Evolutionary conservation across 345 rosid genomes (phyloP).

Genomic region (Moringa oleifera): DNA sequence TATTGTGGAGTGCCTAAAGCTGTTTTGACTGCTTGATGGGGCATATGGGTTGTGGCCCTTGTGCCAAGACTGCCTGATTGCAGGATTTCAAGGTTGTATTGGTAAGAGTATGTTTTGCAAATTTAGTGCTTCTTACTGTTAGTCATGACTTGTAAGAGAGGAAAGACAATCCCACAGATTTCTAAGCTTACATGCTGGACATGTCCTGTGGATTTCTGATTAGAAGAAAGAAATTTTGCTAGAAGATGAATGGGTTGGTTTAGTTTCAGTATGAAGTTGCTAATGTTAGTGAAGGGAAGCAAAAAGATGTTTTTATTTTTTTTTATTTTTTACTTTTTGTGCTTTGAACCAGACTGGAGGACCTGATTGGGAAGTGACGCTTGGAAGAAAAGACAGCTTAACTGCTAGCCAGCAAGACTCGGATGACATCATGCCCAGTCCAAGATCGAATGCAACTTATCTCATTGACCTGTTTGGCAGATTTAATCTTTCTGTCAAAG

Average conservation of each 20-base stretch:
- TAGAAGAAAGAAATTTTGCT: background rate
- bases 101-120: background rate
- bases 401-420: conserved; percentile 76
- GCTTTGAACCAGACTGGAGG: conserved; percentile 61
- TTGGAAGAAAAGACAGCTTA: conserved; percentile 79
- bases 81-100: no score
- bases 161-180: background rate
- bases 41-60: background rate
- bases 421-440: conserved; percentile 74
- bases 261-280: background rate
- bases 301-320: no score
- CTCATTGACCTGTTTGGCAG: conserved; percentile 54
- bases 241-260: background rate
- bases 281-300: no score
- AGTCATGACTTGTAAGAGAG: background rate
- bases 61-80: no score
- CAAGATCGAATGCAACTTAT: conserved; percentile 65
- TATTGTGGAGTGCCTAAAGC: background rate
- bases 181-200: background rate
- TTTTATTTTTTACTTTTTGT: background rate
- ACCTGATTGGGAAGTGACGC: conserved; percentile 78
- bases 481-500: conserved; percentile 66
- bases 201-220: background rate
- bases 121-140: no score
- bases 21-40: background rate